Base-by-base conservation (phyloP, 2,329 filamentous ascomycete genomes). In the Periconia sp. region DNA sequence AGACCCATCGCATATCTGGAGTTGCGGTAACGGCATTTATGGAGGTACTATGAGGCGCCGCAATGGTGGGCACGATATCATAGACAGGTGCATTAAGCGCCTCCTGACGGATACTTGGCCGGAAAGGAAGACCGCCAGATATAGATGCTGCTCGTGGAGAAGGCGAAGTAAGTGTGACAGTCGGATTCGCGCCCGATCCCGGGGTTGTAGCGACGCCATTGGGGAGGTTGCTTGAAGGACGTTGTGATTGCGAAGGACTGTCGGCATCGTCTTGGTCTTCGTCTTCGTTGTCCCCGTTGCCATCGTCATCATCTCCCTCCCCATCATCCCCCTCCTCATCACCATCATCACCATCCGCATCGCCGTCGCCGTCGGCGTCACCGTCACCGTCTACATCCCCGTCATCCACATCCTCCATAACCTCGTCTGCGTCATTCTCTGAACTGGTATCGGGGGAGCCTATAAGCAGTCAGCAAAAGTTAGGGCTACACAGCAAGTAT, bases 51-150 rank as follows among this genome's bases (percentile, higher is more conserved):
- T 96, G 92, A 1, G 94, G 94, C 3, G 94, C 94, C 2, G 94
- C 94, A 74, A 97, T 97, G 16, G 94, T 48, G 2, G 94, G 94
- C 1, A 96, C 87, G 47, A 99, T 96, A 66, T 99, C 94, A 75
- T 97, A 99, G 2, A 87, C 82, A 28, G 79, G 76, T 11, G 94
- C 92, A 1, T 80, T 86, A 36, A 95, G 74, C n/a, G 85, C 88
- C 63, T 95, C 91, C 9, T 85, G 79, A 1, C 88, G 83, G n/a
- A 91, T 79, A 36, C 74, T 78, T 1, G 86, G 87, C 34, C 81
- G 83, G 54, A 73, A 78, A 46, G 71, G 74, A 28, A 70, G 72
- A 36, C 59, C 61, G 11, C 43, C 62, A 38, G 46, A 41, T 32
- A 37, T 40, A 28, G 53, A 61, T 12, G 55, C 72, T 46, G 63